These are phyloP conservation scores for Botrytis pseudocinerea DNA, from an alignment of 2,329 filamentous ascomycete genomes.

Conservation along the genomic window DNA sequence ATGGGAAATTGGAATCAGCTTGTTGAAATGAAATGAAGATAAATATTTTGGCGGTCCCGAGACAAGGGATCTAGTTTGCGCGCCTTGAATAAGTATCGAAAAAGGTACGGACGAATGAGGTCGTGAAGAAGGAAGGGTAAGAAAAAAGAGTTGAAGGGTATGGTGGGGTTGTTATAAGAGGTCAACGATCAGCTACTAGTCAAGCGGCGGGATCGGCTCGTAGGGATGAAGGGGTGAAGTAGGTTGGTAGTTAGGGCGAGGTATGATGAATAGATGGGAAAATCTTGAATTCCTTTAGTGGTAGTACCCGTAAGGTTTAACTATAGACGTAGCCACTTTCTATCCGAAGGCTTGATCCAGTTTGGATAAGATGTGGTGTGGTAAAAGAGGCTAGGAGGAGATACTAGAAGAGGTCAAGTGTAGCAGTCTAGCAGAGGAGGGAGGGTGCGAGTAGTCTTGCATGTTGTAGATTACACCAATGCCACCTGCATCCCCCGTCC, in stretches of 20 bases:
- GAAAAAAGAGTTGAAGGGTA: slow-evolving; percentile 28
- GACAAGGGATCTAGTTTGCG: slow-evolving; percentile 56
- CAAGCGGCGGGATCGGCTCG: slow-evolving; percentile 24
- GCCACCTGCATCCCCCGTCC: slow-evolving; percentile 13
- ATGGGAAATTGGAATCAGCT: slow-evolving; percentile 3
- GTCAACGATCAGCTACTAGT: slow-evolving; percentile 20
- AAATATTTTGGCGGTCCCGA: slow-evolving; percentile 47
- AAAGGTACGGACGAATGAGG: slow-evolving; percentile 28
- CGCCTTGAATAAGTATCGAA: slow-evolving; percentile 45
- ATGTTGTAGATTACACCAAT: slow-evolving; percentile 13
- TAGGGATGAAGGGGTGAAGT: slow-evolving; percentile 20
- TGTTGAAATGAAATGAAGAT: slow-evolving; percentile 42
- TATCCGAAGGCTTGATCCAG: not conserved
- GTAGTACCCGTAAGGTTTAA: slow-evolving; percentile 8
- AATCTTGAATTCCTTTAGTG: slow-evolving; percentile 20
- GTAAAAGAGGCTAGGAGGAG: slow-evolving; percentile 13
- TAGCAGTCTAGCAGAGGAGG: slow-evolving; percentile 10
- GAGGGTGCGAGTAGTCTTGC: not conserved
- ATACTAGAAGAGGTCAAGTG: slow-evolving; percentile 21
- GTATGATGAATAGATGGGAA: slow-evolving; percentile 18
- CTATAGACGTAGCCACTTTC: slow-evolving; percentile 13
- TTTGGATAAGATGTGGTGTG: slow-evolving; percentile 6
- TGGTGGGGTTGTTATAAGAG: slow-evolving; percentile 27
- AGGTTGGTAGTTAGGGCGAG: not conserved
- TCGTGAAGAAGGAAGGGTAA: slow-evolving; percentile 33